A percentile compares a stretch with the other conserved stretches of the same genome.
Evolutionary conservation across 106 monocot genomes (phyloP).

Genomic region (Alisma plantagoaquatica): DNA sequence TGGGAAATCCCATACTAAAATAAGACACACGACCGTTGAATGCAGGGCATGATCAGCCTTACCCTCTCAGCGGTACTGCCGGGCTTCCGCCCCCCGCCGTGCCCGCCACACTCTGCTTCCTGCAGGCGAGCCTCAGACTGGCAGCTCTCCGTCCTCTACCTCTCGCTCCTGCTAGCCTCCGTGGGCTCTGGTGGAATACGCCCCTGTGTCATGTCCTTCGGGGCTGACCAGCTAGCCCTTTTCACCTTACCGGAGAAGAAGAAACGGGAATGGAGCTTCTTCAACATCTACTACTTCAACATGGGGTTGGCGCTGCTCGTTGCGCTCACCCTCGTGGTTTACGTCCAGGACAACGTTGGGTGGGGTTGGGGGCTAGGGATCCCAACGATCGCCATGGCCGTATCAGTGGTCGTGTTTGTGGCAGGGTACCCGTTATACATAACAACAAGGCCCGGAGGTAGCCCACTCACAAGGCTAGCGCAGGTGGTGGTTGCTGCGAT

Average conservation of each 20-base stretch:
- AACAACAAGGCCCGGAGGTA: background rate
- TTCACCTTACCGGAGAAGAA: background rate
- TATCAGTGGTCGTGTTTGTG: constrained; percentile 20
- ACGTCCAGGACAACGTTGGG: constrained; percentile 34
- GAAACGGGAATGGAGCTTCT: constrained; percentile 20
- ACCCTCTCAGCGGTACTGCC: constrained; percentile 46
- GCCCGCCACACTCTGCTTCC: background rate
- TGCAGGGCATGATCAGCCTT: constrained; percentile 51
- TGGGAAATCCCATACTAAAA: too few species aligned
- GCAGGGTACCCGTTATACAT: constrained; percentile 28
- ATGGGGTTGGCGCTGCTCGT: constrained; percentile 13
- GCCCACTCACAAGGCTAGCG: constrained; percentile 8
- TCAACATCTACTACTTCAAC: constrained; percentile 40
- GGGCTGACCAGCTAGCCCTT: constrained; percentile 48
- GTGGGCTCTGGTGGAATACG: constrained; percentile 58
- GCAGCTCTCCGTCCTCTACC: constrained; percentile 40
- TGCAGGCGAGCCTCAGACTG: constrained; percentile 23
- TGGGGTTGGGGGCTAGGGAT: constrained; percentile 40
- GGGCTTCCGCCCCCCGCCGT: constrained; percentile 33
- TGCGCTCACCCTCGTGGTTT: constrained; percentile 33
- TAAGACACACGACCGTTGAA: too few species aligned
- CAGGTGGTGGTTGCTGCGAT: constrained; percentile 18
- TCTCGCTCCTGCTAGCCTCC: constrained; percentile 32
- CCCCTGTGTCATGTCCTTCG: constrained; percentile 56
- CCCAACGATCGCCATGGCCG: constrained; percentile 21